Conservation (phyloP, 306 rosid genomes). For the Quillaja saponaria region DNA sequence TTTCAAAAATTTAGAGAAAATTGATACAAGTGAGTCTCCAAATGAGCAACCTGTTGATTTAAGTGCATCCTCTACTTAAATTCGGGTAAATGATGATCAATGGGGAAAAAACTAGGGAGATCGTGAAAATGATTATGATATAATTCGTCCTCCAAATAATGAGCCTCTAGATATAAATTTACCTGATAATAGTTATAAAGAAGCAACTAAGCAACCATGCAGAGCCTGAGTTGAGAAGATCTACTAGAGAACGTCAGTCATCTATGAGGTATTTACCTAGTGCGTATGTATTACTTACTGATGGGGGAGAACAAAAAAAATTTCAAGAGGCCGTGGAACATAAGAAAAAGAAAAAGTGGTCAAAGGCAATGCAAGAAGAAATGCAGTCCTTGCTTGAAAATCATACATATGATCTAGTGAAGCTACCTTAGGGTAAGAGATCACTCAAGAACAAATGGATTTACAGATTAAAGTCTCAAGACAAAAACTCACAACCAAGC, state of each 20-base stretch:
- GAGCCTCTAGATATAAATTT: not conserved
- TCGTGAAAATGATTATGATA: not conserved
- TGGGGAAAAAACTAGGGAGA: not conserved
- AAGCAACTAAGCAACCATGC: no score
- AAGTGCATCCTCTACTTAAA: not conserved
- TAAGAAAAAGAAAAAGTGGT: not conserved
- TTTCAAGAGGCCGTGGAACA: constrained; percentile 1
- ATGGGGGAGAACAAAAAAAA: not conserved
- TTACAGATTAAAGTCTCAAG: not conserved
- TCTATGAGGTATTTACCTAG: not conserved
- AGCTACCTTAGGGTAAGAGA: not conserved
- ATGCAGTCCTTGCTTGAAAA: not conserved
- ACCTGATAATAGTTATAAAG: no score
- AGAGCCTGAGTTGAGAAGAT: not conserved
- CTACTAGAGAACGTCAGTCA: not conserved
- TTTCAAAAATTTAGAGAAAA: not conserved
- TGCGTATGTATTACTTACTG: not conserved
- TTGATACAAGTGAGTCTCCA: not conserved
- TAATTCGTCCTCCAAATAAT: not conserved
- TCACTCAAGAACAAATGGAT: not conserved
- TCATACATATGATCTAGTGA: not conserved
- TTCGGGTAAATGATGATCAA: not conserved
- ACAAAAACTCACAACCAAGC: not conserved
- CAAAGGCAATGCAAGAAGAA: constrained; percentile 14
- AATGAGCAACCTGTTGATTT: not conserved